A percentile compares a stretch with the other conserved stretches of the same genome.
Conservation (phyloP, 2,329 filamentous ascomycete genomes). For the Lojkania enalia region DNA sequence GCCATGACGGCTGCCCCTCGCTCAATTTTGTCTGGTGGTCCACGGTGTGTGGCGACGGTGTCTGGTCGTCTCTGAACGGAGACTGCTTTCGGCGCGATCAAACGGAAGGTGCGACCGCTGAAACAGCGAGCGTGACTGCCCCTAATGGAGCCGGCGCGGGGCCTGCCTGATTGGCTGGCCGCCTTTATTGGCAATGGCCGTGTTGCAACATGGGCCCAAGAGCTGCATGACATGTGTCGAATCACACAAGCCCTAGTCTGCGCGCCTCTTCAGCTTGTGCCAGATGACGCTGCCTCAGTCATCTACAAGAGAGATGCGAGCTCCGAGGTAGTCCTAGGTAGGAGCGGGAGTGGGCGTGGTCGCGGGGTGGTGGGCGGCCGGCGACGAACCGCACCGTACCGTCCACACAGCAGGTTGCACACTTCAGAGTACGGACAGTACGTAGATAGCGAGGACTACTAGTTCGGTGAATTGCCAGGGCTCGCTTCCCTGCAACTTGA, state of each 20-base stretch:
- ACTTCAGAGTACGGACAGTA: too few species aligned
- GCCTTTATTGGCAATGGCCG: slow-evolving; percentile 35
- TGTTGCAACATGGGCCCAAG: slow-evolving; percentile 14
- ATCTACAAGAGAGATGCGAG: too few species aligned
- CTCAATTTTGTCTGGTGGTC: not conserved
- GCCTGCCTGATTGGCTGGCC: slow-evolving; percentile 25
- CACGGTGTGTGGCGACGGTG: slow-evolving; percentile 5
- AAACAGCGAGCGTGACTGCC: slow-evolving; percentile 27
- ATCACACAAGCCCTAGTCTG: too few species aligned
- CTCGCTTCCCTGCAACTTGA: too few species aligned
- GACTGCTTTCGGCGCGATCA: slow-evolving; percentile 32
- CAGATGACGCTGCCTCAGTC: slow-evolving; percentile 7
- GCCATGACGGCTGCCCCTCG: slow-evolving; percentile 12
- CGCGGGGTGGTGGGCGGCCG: slow-evolving; percentile 10
- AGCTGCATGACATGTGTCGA: slow-evolving; percentile 12
- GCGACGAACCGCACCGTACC: slow-evolving; percentile 1
- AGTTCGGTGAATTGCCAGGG: too few species aligned
- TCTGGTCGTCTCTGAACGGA: slow-evolving; percentile 14
- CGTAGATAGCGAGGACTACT: too few species aligned
- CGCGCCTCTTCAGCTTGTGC: slow-evolving; percentile 17
- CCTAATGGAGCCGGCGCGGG: slow-evolving; percentile 23
- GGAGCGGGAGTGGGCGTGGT: not conserved
- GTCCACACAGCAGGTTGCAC: too few species aligned
- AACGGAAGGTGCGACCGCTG: slow-evolving; percentile 21
- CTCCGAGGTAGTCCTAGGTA: too few species aligned